A percentile compares a stretch with the other conserved stretches of the same genome.
These are phyloP conservation scores for Neurospora intermedia DNA, from an alignment of 495 filamentous ascomycete genomes.

Conservation along the genomic window DNA sequence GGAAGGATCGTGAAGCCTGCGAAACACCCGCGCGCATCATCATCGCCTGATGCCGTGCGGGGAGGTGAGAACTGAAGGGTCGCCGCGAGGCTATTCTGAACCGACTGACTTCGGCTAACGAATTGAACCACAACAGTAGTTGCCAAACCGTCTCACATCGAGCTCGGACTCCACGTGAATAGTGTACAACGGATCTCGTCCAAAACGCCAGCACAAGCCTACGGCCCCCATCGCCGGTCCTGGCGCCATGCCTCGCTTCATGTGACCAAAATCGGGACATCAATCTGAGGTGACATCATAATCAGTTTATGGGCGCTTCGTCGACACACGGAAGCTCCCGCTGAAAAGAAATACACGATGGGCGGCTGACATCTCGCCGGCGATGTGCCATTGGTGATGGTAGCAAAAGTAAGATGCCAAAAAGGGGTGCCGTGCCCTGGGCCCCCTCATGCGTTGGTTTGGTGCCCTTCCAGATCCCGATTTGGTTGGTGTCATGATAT, in stretches of 20 bases:
- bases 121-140: background rate
- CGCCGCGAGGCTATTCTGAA: background rate
- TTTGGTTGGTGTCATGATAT: background rate
- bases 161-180: background rate
- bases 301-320: background rate
- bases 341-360: background rate
- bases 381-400: background rate
- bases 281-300: background rate
- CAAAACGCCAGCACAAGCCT: background rate
- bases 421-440: background rate
- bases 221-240: background rate
- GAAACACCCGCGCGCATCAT: background rate
- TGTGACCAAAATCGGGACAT: background rate
- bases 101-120: background rate
- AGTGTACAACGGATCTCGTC: background rate
- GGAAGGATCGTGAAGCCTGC: background rate
- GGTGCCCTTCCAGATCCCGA: background rate
- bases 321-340: background rate
- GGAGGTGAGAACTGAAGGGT: background rate
- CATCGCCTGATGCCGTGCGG: background rate
- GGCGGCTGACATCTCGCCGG: background rate
- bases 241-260: background rate
- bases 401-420: background rate
- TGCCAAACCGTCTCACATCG: background rate
- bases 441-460: background rate